These are phyloP conservation scores for Rhexocercosporidium sp. DNA, from an alignment of 2,329 filamentous ascomycete species.

Conservation along the genomic window DNA sequence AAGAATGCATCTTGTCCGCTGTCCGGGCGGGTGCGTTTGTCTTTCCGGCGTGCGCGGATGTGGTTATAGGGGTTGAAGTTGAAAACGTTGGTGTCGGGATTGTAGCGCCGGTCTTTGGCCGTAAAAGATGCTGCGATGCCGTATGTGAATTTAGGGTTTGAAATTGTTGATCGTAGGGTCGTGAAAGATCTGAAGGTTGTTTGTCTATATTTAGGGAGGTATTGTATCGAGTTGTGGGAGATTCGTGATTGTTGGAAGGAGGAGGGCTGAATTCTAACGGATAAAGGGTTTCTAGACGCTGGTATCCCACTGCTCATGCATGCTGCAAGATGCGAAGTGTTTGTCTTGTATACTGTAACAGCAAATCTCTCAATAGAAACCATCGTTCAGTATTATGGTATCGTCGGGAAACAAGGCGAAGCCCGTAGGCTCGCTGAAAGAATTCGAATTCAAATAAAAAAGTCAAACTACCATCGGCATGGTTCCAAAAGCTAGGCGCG, in stretches of 20 bases:
- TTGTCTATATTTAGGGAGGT: background rate
- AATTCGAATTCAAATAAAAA: slow-evolving; percentile 7
- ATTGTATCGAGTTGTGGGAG: background rate
- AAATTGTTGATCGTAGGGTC: slow-evolving; percentile 27
- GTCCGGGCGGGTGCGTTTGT: slow-evolving; percentile 68
- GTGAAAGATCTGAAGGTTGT: slow-evolving; percentile 27
- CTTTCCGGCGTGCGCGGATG: slow-evolving; percentile 58
- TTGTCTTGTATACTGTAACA: slow-evolving; percentile 26
- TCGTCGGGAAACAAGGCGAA: slow-evolving; percentile 24
- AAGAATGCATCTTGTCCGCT: slow-evolving; percentile 98
- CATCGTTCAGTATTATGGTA: slow-evolving; percentile 28
- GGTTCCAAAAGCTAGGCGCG: background rate
- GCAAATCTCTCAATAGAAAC: slow-evolving; percentile 27
- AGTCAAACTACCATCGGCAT: slow-evolving; percentile 20
- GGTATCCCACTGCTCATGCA: background rate
- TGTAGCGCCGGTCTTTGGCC: slow-evolving; percentile 72
- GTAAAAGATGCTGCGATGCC: slow-evolving; percentile 77
- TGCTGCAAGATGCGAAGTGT: slow-evolving; percentile 1
- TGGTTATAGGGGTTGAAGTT: slow-evolving; percentile 70
- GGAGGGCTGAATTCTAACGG: slow-evolving; percentile 3
- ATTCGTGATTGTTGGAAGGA: slow-evolving; percentile 8
- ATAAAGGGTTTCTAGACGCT: background rate
- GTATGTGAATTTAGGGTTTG: slow-evolving; percentile 58
- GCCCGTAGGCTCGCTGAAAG: slow-evolving; percentile 35
- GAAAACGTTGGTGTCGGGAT: slow-evolving; percentile 71